These are phyloP conservation scores for Sanghuangporus sanghuang DNA, from an alignment of 1,284 basidiomycete species.

Conservation along the genomic window DNA sequence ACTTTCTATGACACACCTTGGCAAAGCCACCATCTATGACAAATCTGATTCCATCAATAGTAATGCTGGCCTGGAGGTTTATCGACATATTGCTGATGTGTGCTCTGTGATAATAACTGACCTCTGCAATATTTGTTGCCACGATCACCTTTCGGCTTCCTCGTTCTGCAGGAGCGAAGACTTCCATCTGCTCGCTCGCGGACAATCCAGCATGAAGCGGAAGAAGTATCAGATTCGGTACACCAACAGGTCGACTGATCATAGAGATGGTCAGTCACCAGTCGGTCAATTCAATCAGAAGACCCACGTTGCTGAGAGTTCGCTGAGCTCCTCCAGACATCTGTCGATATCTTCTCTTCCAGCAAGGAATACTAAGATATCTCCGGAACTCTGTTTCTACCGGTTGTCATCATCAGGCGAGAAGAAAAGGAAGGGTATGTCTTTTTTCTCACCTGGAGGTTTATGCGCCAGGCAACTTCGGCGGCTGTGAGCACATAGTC, in stretches of 20 bases:
- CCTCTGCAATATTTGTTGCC: slow-evolving; percentile 96
- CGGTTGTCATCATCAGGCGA: not conserved
- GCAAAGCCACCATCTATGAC: slow-evolving; percentile 96
- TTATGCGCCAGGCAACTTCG: slow-evolving; percentile 82
- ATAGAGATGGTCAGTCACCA: not conserved
- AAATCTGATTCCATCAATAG: slow-evolving; percentile 91
- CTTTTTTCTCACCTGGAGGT: slow-evolving; percentile 57
- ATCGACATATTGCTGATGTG: not conserved
- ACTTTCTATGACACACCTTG: slow-evolving; percentile 53
- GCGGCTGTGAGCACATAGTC: slow-evolving; percentile 87
- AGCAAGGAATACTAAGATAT: slow-evolving; percentile 91
- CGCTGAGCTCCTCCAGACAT: slow-evolving; percentile 77
- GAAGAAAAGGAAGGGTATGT: not conserved
- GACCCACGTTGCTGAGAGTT: slow-evolving; percentile 68
- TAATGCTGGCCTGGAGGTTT: slow-evolving; percentile 77
- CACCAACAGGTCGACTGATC: slow-evolving; percentile 59
- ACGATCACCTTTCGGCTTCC: slow-evolving; percentile 88
- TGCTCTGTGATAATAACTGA: slow-evolving; percentile 25
- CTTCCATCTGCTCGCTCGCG: slow-evolving; percentile 78
- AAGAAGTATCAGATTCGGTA: slow-evolving; percentile 58
- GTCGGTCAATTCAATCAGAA: slow-evolving; percentile 7
- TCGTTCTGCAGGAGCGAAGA: slow-evolving; percentile 73
- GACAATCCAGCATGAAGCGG: slow-evolving; percentile 88
- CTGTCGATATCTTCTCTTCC: slow-evolving; percentile 96
- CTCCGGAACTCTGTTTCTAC: slow-evolving; percentile 56